Evolutionary conservation across 2,329 filamentous ascomycete species (phyloP), one percentile per base, ranked within the genome.

Genomic region (Lojkania enalia): DNA sequence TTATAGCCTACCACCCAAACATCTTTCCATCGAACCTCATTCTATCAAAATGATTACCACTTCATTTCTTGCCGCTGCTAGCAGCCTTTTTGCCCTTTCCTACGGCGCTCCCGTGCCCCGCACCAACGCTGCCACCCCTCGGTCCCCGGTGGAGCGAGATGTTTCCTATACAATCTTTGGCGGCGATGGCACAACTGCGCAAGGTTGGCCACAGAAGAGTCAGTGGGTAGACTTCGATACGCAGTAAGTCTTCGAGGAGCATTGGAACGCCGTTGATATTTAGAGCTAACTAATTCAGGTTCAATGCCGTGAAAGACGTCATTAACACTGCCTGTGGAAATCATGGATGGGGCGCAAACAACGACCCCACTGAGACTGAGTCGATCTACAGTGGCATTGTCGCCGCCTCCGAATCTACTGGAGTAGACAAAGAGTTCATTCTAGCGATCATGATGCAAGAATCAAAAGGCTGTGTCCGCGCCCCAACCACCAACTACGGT

Each of bases 381-480:
- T 58, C 67, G 36, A 64, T 76, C 48, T 66, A 70, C 41, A 42
- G 57, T 13, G 69, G 68, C 25, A 71, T 77, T 50, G 44, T 63
- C 16, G 37, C 52, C 33, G 50, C 70, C 19, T 61, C 68, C 31
- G 44, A 42, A 3, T 42, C 55, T 5, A 63, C 66, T 5, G 61
- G 61, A 27, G 57, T 77, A 7, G 66, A 71, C 39, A 40, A 64
- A n/a, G 64, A 69, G 25, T 71, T 74, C 63, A 69, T 77, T 44
- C 60, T 77, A 29, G 71, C 72, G 25, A 66, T 73, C 35, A 57
- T 75, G 23, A 66, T 77, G 57, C 74, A 77, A 54, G 74, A 77
- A 53, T 71, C 67, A 25, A 71, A 70, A 42, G 75, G 74, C 39
- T 77, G 74, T 49, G 71, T 76, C 2, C 70, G 73, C 39, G 74